Percentiles rank a stretch among this genome's conserved stretches.
phyloP scores from a whole-genome alignment of 345 rosid species.

The thale cress (Arabidopsis thaliana) region TAIR10.1 NC_003071.7:10943501-10944000 shows the following conservation, averaged over 20 bases:
- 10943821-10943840: too few relatives aligned
- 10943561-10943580: too few relatives aligned
- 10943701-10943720: background rate
- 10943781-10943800: conserved; percentile 1
- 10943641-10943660: too few relatives aligned
- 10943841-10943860: background rate
- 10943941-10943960: background rate
- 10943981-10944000: too few relatives aligned
- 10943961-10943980: too few relatives aligned
- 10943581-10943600: too few relatives aligned
- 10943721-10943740: background rate
- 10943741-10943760: background rate
- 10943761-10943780: conserved; percentile 19
- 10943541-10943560: too few relatives aligned
- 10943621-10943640: too few relatives aligned
- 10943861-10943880: background rate
- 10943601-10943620: too few relatives aligned
- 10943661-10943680: too few relatives aligned
- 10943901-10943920: background rate
- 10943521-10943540: too few relatives aligned
- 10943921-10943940: background rate
- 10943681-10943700: background rate
- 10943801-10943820: background rate
- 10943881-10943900: background rate
- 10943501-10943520: too few relatives aligned